Conservation (phyloP, 2,329 filamentous ascomycete species). For the Aspergillus flavus region DNA sequence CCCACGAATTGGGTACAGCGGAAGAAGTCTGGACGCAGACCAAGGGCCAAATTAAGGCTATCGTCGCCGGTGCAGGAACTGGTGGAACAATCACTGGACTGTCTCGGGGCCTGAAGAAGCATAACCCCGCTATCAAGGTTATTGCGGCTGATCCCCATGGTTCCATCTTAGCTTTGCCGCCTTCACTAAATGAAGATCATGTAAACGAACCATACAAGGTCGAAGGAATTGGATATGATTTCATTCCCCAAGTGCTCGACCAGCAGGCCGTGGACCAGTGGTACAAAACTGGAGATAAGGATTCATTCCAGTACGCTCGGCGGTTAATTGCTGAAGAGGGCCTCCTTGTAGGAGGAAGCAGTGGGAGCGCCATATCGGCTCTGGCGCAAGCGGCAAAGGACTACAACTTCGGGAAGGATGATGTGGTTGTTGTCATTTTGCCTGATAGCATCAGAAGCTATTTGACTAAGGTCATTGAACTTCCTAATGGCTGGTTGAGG, state of each 20-base stretch:
- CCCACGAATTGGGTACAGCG: constrained; percentile 91
- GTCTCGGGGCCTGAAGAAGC: constrained; percentile 81
- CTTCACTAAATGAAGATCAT: constrained; percentile 75
- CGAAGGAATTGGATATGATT: constrained; percentile 98
- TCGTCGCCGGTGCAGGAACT: constrained; percentile 91
- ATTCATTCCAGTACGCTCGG: constrained; percentile 88
- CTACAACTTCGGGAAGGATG: constrained; percentile 74
- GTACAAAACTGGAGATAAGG: constrained; percentile 96
- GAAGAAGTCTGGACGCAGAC: constrained; percentile 97
- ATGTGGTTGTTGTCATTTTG: constrained; percentile 86
- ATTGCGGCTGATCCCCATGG: constrained; percentile 91
- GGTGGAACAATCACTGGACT: constrained; percentile 94
- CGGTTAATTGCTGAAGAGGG: constrained; percentile 92
- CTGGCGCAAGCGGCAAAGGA: constrained; percentile 77
- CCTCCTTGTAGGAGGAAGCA: constrained; percentile 88
- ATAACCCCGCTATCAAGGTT: constrained; percentile 82
- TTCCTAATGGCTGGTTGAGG: neutral
- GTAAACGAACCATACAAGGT: constrained; percentile 92
- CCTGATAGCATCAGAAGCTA: constrained; percentile 98
- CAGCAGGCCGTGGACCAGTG: constrained; percentile 81
- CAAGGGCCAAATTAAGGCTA: constrained; percentile 74
- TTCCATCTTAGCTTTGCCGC: constrained; percentile 84
- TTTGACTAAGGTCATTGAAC: constrained; percentile 71
- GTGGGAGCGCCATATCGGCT: constrained; percentile 86
- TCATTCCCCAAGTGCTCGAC: constrained; percentile 90